phyloP scores from a whole-genome alignment of 345 rosid species.

The Turnera subulata region DNA sequence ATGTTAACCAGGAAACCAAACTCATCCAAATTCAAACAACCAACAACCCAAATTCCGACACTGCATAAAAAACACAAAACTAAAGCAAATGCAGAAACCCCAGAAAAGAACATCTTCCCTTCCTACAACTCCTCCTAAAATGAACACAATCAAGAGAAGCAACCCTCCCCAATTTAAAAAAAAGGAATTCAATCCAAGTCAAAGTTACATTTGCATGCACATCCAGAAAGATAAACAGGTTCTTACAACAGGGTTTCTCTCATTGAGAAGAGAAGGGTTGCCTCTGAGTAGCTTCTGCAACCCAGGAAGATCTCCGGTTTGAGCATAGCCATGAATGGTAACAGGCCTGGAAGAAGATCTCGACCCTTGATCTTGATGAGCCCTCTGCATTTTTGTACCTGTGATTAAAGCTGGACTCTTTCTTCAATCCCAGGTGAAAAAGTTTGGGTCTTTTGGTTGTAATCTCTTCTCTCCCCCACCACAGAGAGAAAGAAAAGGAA shows the following conservation, averaged over 20 bases:
- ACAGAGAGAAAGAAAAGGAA: neutral
- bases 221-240: neutral
- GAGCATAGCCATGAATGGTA: slow-evolving; percentile 86
- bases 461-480: neutral
- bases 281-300: slow-evolving; percentile 66
- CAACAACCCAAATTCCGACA: neutral
- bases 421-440: slow-evolving; percentile 6
- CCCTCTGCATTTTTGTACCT: slow-evolving; percentile 13
- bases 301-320: slow-evolving; percentile 66
- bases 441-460: neutral
- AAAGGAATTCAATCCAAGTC: neutral
- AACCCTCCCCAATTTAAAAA: neutral
- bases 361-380: slow-evolving; percentile 43
- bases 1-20: neutral
- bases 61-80: too few relatives aligned
- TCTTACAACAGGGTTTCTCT: slow-evolving; percentile 83
- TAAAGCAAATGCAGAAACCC: too few relatives aligned
- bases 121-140: too few relatives aligned
- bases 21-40: slow-evolving; percentile 4
- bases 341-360: slow-evolving; percentile 66
- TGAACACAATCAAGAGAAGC: neutral
- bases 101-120: too few relatives aligned
- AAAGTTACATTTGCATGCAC: neutral
- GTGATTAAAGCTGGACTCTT: neutral
- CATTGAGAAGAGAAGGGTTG: slow-evolving; percentile 75